Evolutionary conservation across 2,329 filamentous ascomycete species (phyloP).

Genomic region (Arachnopeziza araneosa): DNA sequence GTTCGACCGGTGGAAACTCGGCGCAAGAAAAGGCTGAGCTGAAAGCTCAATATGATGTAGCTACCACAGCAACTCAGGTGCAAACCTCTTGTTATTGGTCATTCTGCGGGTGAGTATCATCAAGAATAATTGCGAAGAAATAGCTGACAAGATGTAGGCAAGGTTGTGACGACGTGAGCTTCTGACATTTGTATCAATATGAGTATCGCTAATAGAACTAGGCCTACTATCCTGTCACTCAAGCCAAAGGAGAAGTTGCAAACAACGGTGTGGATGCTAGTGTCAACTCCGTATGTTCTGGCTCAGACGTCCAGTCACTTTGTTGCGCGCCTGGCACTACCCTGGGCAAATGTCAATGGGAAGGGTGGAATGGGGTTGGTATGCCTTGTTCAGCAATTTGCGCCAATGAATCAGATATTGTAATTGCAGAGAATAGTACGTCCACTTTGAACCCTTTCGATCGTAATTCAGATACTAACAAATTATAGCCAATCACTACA

Average conservation of each 20-base stretch:
- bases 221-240: constrained; percentile 10
- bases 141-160: no score
- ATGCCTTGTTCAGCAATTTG: no score
- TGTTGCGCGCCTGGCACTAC: constrained; percentile 24
- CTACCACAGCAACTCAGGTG: neutral
- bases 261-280: constrained; percentile 1
- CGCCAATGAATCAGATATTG: no score
- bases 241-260: constrained; percentile 11
- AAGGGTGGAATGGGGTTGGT: constrained; percentile 26
- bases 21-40: constrained; percentile 1
- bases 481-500: no score
- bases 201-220: neutral
- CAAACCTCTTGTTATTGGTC: constrained; percentile 13
- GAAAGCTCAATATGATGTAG: neutral
- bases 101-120: constrained; percentile 6
- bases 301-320: constrained; percentile 13
- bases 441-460: no score
- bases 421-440: constrained; percentile 26
- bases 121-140: no score
- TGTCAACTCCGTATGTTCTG: constrained; percentile 6
- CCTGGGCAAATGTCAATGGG: constrained; percentile 29
- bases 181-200: neutral
- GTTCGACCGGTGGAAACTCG: neutral
- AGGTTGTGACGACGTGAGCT: no score
- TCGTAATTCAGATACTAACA: no score